phyloP scores from a whole-genome alignment of 495 filamentous ascomycete genomes.

The Annulohypoxylon maeteangense region DNA sequence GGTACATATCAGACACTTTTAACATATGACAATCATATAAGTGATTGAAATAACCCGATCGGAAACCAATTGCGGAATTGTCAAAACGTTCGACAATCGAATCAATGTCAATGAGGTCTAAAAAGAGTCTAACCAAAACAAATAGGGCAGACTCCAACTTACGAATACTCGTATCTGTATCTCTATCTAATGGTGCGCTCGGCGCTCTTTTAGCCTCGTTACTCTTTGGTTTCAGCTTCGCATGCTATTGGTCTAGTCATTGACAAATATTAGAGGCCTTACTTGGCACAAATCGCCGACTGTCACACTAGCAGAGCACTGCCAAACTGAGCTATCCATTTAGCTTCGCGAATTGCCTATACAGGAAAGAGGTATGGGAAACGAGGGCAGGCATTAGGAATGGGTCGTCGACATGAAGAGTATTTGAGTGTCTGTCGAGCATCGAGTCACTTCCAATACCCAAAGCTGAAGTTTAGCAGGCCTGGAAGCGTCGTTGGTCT shows the following conservation, averaged over 20 bases:
- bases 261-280: constrained; percentile 33
- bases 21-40: constrained; percentile 14
- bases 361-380: constrained; percentile 19
- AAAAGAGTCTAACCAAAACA: not conserved
- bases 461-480: not conserved
- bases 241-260: constrained; percentile 29
- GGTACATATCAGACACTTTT: constrained; percentile 4
- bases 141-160: not conserved
- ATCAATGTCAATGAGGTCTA: not conserved
- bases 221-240: constrained; percentile 5
- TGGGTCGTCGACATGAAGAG: not conserved
- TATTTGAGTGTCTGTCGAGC: not conserved
- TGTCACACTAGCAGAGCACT: constrained; percentile 12
- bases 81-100: constrained; percentile 1
- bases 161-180: constrained; percentile 1
- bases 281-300: constrained; percentile 29
- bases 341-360: constrained; percentile 19
- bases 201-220: constrained; percentile 27
- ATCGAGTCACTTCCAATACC: not conserved
- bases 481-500: not conserved
- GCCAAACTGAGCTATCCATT: constrained; percentile 23
- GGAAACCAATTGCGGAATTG: constrained; percentile 28
- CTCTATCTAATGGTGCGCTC: constrained; percentile 4
- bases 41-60: constrained; percentile 11
- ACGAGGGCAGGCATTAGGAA: not conserved